Evolutionary conservation across 345 rosid species (phyloP).

Genomic region (Gynandropsis gynandra): DNA sequence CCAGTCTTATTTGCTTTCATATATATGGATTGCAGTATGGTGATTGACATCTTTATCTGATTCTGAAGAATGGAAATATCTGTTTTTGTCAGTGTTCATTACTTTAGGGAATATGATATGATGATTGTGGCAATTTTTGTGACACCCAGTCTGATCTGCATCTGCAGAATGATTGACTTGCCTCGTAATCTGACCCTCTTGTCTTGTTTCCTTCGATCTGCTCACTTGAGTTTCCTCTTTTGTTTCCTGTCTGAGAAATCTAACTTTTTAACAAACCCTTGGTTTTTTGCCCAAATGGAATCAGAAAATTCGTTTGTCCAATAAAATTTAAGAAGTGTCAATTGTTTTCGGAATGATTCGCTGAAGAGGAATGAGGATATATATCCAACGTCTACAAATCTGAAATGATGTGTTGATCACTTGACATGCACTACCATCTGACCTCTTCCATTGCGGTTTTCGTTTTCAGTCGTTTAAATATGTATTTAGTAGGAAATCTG

Average conservation of each 20-base stretch:
- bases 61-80: background rate
- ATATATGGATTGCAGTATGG: constrained; percentile 39
- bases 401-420: constrained; percentile 41
- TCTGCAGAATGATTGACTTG: constrained; percentile 20
- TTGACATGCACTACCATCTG: constrained; percentile 92
- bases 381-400: constrained; percentile 47
- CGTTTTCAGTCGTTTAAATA: background rate
- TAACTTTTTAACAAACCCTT: too few relatives aligned
- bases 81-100: too few relatives aligned
- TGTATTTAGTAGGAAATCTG: too few relatives aligned
- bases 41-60: constrained; percentile 52
- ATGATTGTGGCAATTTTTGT: constrained; percentile 23
- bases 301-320: too few relatives aligned
- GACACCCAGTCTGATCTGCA: constrained; percentile 47
- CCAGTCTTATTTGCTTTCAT: constrained; percentile 71
- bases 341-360: too few relatives aligned
- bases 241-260: too few relatives aligned
- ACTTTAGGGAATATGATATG: constrained; percentile 25
- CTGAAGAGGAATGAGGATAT: constrained; percentile 52
- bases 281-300: too few relatives aligned
- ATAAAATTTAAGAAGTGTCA: too few relatives aligned
- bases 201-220: background rate
- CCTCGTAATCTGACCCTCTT: constrained; percentile 22
- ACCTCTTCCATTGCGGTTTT: constrained; percentile 28
- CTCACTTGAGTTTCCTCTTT: background rate